A percentile compares a stretch with the other conserved stretches of the same genome.
Conservation (phyloP, 2,329 filamentous ascomycete species). For the Tolypocladium tropicale region DNA sequence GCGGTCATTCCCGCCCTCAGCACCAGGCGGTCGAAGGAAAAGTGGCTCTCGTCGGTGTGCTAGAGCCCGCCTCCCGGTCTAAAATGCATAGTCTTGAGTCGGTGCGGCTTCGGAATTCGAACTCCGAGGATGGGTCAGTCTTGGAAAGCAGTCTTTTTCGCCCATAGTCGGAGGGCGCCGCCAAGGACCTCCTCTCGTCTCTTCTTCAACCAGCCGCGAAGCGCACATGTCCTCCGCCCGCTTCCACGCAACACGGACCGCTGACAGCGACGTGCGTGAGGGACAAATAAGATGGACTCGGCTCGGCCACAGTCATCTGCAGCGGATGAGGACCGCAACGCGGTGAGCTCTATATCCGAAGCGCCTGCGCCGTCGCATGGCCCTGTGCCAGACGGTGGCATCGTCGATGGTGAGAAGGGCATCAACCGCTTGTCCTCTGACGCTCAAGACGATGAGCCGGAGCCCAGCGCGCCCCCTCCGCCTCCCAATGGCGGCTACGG, state of each 20-base stretch:
- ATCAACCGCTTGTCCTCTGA: background rate
- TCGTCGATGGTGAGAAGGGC: background rate
- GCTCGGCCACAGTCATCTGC: background rate
- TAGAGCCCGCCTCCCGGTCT: background rate
- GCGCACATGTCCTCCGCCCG: background rate
- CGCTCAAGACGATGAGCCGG: background rate
- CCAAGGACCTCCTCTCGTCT: background rate
- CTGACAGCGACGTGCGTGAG: background rate
- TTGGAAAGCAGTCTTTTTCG: background rate
- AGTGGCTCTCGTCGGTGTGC: background rate
- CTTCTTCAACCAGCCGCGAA: background rate
- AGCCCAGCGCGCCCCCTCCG: slow-evolving; percentile 10
- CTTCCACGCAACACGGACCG: background rate
- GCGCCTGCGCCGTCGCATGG: background rate
- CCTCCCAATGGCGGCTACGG: slow-evolving; percentile 52
- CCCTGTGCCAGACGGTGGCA: background rate
- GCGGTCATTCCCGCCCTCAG: background rate
- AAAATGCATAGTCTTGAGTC: background rate
- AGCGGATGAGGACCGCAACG: background rate
- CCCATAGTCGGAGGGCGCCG: background rate
- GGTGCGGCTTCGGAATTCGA: background rate
- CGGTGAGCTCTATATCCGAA: background rate
- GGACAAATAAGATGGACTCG: background rate
- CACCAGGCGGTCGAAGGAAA: background rate
- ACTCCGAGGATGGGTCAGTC: background rate